These are phyloP conservation scores for Epithemia pelagica DNA, from an alignment of 108 stramenopile genomes.

Conservation along the genomic window DNA sequence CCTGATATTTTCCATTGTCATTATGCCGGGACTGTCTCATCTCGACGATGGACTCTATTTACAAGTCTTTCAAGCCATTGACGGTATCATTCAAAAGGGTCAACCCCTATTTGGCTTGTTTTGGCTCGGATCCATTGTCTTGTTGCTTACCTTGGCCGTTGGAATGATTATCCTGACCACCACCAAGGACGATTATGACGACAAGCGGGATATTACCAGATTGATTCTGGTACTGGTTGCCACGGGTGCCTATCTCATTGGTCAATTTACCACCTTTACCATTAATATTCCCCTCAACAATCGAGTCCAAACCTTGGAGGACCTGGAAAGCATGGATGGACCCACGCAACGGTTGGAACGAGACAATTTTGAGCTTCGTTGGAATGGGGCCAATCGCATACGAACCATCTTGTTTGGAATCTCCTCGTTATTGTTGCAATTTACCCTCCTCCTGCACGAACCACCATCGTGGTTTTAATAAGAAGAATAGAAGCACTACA, in stretches of 20 bases:
- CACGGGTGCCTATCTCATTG: slow-evolving; percentile 3
- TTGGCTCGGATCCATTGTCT: slow-evolving; percentile 8
- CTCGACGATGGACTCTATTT: slow-evolving; percentile 3
- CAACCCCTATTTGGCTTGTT: slow-evolving; percentile 6
- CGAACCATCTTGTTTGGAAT: slow-evolving; percentile 6
- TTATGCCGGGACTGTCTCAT: slow-evolving; percentile 6
- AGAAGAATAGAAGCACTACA: too few relatives aligned
- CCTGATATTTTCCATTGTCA: not conserved
- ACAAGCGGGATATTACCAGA: too few relatives aligned
- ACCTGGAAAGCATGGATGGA: too few relatives aligned
- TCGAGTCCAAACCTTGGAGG: slow-evolving; percentile 5
- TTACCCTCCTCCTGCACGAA: too few relatives aligned
- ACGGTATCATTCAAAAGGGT: slow-evolving; percentile 9
- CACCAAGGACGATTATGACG: too few relatives aligned
- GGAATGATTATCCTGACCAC: not conserved
- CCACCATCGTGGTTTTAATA: too few relatives aligned
- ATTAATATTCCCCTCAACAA: slow-evolving; percentile 16
- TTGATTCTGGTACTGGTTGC: not conserved
- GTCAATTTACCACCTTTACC: slow-evolving; percentile 8
- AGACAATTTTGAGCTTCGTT: slow-evolving; percentile 6
- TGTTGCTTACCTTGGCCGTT: not conserved
- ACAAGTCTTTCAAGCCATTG: slow-evolving; percentile 9
- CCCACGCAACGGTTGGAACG: too few relatives aligned
- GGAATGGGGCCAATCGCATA: not conserved
- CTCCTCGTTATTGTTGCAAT: too few relatives aligned